Percentiles rank a stretch among this genome's conserved stretches.
Evolutionary conservation across 805 yeast genomes (phyloP).

Genomic region (Ogataea minuta): DNA sequence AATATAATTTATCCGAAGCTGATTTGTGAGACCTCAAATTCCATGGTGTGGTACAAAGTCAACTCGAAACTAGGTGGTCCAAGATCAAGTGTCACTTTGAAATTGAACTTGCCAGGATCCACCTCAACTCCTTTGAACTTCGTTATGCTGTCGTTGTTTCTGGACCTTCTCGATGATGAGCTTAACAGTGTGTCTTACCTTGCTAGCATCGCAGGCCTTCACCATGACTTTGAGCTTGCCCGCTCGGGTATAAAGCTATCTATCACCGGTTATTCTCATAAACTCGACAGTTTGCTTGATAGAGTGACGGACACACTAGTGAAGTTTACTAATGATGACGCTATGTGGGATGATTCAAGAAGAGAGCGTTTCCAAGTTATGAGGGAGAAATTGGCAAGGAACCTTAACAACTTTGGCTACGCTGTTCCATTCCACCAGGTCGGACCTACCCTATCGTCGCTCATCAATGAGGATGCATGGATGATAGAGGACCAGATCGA

Average conservation of each 20-base stretch:
- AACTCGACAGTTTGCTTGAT: slow-evolving; percentile 60
- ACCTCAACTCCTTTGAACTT: slow-evolving; percentile 57
- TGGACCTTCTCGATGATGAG: slow-evolving; percentile 72
- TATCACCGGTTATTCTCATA: slow-evolving; percentile 81
- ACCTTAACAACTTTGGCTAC: slow-evolving; percentile 64
- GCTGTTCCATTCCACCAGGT: slow-evolving; percentile 79
- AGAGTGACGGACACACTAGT: slow-evolving; percentile 56
- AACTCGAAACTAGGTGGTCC: slow-evolving; percentile 91
- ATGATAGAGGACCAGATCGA: slow-evolving; percentile 56
- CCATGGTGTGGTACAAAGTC: slow-evolving; percentile 81
- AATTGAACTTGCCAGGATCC: slow-evolving; percentile 63
- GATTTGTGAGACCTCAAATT: slow-evolving; percentile 47
- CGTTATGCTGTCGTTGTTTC: slow-evolving; percentile 58
- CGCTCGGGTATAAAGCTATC: slow-evolving; percentile 70
- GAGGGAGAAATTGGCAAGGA: slow-evolving; percentile 61
- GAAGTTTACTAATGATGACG: slow-evolving; percentile 37
- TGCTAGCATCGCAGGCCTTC: slow-evolving; percentile 79
- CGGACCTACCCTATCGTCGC: slow-evolving; percentile 55
- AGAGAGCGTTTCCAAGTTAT: slow-evolving; percentile 62
- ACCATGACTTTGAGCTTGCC: slow-evolving; percentile 53
- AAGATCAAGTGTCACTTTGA: slow-evolving; percentile 67
- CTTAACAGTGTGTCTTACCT: slow-evolving; percentile 76
- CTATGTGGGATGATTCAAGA: slow-evolving; percentile 35
- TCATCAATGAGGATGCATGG: slow-evolving; percentile 76
- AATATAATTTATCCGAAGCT: slow-evolving; percentile 54